Base-by-base conservation (phyloP, 75 land plant genomes). In the Ceratopteris richardii region DNA sequence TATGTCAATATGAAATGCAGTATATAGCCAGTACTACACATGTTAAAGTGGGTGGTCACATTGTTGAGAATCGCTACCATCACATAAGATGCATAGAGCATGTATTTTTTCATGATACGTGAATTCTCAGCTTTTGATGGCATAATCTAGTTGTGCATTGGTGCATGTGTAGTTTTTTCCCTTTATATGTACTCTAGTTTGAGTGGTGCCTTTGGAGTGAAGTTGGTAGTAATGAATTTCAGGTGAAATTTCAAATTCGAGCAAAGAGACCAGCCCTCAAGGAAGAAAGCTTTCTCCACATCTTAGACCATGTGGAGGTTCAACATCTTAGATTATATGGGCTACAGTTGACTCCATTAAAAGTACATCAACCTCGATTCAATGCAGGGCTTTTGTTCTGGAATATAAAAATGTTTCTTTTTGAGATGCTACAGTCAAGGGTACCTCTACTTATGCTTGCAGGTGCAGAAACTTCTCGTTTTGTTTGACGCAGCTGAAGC, bases 401-500 rank as follows among this genome's bases (percentile, higher is more conserved):
- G 24, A 4, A 6, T 5, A 6, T 2, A 46, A 14, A 52, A 3
- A 33, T 33, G 37, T 52, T 52, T 14, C 25, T 26, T 52, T 2
- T 2, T 52, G 51, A 17, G 51, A 48, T 48, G 9, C 51, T 9
- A 48, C 18, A 9, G 14, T 19, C 20, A 18, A 10, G 42, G 9
- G 14, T 40, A 48, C 9, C 14, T 48, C 18, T 48, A 13, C 51
- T 18, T 48, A 48, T 19, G 14, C 5, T 23, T 22, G 28, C 28
- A 52, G 54, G 54, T 52, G 24, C 54, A 52, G 14, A 2, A 26
- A 52, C 23, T 52, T 7, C 25, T 52, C 16, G 2, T 5, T 23
- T 52, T 52, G 27, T 52, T 52, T 52, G 54, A 52, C 14, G 18
- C 54, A 19, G 18, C 54, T 46, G 12, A 18, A 5, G 22, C 50